These are phyloP conservation scores for Ceratocystis destructans DNA, from an alignment of 2,329 filamentous ascomycete genomes.

Conservation along the genomic window DNA sequence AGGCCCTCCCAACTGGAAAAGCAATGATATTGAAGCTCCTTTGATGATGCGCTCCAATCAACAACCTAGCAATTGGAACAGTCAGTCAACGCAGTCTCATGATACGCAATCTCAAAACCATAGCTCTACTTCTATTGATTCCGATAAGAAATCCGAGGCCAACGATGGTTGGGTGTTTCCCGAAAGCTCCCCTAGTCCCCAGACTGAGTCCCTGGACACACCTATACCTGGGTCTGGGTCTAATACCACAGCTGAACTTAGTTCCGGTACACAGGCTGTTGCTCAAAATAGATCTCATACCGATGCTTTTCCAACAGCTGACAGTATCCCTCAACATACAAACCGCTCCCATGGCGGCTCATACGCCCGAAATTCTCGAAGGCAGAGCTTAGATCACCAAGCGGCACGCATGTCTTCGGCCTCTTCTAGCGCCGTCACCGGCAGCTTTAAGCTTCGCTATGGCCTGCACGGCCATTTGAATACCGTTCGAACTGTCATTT, in stretches of 20 bases:
- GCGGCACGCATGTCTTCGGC: conserved; percentile 35
- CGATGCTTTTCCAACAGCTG: conserved; percentile 73
- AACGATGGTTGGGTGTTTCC: conserved; percentile 88
- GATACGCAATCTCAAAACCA: conserved; percentile 1
- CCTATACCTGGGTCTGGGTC: conserved; percentile 11
- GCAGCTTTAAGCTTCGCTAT: conserved; percentile 83
- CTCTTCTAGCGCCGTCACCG: conserved; percentile 50
- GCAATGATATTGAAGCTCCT: conserved; percentile 32
- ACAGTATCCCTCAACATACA: conserved; percentile 68
- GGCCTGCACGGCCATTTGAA: conserved; percentile 85
- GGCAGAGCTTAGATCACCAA: conserved; percentile 56
- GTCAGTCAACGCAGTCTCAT: background rate
- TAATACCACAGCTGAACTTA: background rate
- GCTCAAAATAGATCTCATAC: conserved; percentile 55
- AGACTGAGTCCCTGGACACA: conserved; percentile 28
- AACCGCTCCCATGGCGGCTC: conserved; percentile 47
- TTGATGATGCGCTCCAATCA: conserved; percentile 40
- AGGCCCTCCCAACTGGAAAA: conserved; percentile 20
- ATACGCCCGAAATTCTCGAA: conserved; percentile 66
- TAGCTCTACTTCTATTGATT: background rate
- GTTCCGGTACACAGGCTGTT: background rate
- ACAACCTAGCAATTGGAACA: background rate
- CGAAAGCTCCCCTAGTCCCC: conserved; percentile 52
- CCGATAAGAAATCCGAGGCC: conserved; percentile 28
- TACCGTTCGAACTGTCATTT: conserved; percentile 86